A percentile compares a stretch with the other conserved stretches of the same genome.
These are phyloP conservation scores for Stellera chamaejasme DNA, from an alignment of 345 rosid genomes.

Conservation along the genomic window DNA sequence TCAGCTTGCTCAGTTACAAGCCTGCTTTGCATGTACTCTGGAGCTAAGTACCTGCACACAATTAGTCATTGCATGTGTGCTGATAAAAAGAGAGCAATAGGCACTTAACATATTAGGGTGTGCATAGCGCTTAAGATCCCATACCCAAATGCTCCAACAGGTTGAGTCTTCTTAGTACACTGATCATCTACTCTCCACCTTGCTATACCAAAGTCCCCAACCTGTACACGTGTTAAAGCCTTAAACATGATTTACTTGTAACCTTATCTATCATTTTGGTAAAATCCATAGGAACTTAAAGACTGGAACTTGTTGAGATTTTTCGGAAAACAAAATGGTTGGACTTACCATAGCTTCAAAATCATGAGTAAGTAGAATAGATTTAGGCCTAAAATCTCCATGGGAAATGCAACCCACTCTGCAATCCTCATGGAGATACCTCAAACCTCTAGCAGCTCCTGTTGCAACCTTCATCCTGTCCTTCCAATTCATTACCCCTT, in stretches of 20 bases:
- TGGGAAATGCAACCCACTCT: conserved; percentile 68
- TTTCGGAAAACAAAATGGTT: neutral
- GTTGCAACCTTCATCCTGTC: conserved; percentile 44
- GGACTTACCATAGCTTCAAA: conserved; percentile 47
- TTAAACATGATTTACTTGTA: neutral
- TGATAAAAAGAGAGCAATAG: neutral
- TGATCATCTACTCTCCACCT: conserved; percentile 59
- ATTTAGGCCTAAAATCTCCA: conserved; percentile 57
- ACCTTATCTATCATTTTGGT: neutral
- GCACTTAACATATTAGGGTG: neutral
- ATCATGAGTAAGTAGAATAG: conserved; percentile 65
- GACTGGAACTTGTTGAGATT: neutral
- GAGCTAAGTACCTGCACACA: conserved; percentile 31
- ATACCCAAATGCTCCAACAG: conserved; percentile 48
- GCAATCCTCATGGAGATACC: conserved; percentile 71
- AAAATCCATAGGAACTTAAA: neutral
- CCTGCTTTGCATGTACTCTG: conserved; percentile 32
- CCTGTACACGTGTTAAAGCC: conserved; percentile 17
- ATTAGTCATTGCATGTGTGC: neutral
- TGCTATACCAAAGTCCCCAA: conserved; percentile 66
- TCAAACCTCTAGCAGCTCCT: conserved; percentile 65
- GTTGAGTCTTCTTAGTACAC: conserved; percentile 41
- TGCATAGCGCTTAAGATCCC: conserved; percentile 2
- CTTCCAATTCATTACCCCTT: conserved; percentile 34
- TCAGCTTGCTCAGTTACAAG: conserved; percentile 35